phyloP scores from a whole-genome alignment of 225 moss, liverwort and hornwort genomes.

The Ulota crispa region DNA sequence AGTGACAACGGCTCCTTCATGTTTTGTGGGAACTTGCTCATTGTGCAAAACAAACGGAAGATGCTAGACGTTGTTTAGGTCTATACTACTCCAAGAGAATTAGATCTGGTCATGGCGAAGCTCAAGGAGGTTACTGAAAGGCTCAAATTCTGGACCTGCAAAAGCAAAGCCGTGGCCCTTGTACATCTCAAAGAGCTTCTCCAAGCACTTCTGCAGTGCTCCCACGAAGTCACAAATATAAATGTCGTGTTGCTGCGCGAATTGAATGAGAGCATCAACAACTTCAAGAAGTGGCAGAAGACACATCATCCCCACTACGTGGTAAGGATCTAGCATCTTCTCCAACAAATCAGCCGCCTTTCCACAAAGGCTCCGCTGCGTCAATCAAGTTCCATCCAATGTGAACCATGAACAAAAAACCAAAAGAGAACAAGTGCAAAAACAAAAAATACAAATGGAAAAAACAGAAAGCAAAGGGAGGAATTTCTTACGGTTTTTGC shows the following conservation, averaged over 20 bases:
- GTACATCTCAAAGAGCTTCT: not conserved
- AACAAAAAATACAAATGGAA: too few relatives aligned
- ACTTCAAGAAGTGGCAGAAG: not conserved
- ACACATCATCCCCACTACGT: not conserved
- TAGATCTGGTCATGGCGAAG: not conserved
- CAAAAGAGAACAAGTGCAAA: too few relatives aligned
- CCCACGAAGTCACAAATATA: not conserved
- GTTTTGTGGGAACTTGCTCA: not conserved
- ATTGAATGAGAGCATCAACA: not conserved
- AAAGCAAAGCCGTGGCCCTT: not conserved
- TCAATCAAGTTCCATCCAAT: too few relatives aligned
- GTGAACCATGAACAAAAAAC: too few relatives aligned
- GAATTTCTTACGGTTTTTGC: not conserved
- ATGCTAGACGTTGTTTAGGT: not conserved
- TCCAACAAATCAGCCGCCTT: accelerated
- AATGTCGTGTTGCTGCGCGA: accelerated
- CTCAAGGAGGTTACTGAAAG: not conserved
- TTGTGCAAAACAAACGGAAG: not conserved
- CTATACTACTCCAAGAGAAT: accelerated
- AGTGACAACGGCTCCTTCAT: not conserved
- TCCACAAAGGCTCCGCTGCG: accelerated
- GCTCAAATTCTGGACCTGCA: accelerated
- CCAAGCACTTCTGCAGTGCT: not conserved
- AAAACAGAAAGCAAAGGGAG: too few relatives aligned
- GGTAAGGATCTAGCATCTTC: accelerated